Evolutionary conservation across 2,329 filamentous ascomycete species (phyloP), one percentile per base, ranked within the genome.

Genomic region (Cladosporium velox): DNA sequence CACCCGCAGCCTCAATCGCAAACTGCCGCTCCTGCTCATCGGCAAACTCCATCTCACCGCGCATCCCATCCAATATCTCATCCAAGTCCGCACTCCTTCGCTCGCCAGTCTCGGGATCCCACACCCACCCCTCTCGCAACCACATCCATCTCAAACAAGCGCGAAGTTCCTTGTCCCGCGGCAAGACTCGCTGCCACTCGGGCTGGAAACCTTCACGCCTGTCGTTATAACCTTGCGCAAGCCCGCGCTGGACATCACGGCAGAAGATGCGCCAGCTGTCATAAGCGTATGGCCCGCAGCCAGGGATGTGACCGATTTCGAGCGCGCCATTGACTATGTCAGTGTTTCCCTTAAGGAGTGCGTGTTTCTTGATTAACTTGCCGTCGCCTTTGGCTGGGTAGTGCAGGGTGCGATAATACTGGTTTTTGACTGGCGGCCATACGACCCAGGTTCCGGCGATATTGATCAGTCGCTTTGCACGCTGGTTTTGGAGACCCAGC

Each of bases 201-300:
- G 92, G 91, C 72, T 92, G 88, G 74, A 93, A 92, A 15, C 32
- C 70, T 34, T 75, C 77, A 67, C 73, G 85, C 75, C 72, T 81
- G 1, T 90, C 90, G 72, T 87, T 88, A 86, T 89, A 92, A 69
- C 89, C 86, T 11, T 79, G 76, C 1, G 89, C 87, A 21, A 88
- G 77, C 0, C 88, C 89, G 8, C 93, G 85, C 28, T 96, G 77
- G 35, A 85, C 82, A 75, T 97, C 93, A 1, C 93, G 87, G 76
- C 92, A 97, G 77, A 97, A 97, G 69, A 97, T 97, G 3, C 93
- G 87, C 91, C 92, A 97, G 74, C 90, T 93, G 77, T 97, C 93
- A 59, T 94, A 82, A 0, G 92, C 91, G 77, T 97, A 97, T 1
- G 87, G 84, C 18, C 93, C 91, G 65, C 85, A 76, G 64, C 91